A percentile compares a stretch with the other conserved stretches of the same genome.
phyloP scores from a whole-genome alignment of 1,284 basidiomycete genomes.

The Cryptococcus depauperatus region DNA sequence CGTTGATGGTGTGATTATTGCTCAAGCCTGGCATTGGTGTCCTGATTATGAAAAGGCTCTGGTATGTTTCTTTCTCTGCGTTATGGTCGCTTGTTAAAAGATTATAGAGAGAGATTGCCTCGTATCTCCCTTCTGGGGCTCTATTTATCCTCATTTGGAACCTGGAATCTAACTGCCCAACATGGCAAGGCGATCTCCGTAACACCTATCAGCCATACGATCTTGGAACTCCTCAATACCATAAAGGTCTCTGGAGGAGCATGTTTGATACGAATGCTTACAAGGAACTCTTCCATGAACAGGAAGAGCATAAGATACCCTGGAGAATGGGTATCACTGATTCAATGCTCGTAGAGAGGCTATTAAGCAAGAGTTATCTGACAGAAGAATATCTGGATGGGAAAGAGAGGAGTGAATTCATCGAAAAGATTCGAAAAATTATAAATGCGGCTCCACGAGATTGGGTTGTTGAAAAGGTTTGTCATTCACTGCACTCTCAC shows the following conservation, averaged over 20 bases:
- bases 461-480: constrained; percentile 36
- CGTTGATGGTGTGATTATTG: constrained; percentile 43
- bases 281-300: constrained; percentile 24
- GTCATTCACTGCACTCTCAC: too few relatives aligned
- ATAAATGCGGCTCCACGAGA: constrained; percentile 25
- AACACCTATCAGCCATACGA: constrained; percentile 31
- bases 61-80: constrained; percentile 32
- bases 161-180: constrained; percentile 22
- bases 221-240: constrained; percentile 39
- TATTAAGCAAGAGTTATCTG: constrained; percentile 23
- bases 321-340: constrained; percentile 31
- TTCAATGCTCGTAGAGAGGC: constrained; percentile 8
- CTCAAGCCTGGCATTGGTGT: constrained; percentile 45
- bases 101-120: constrained; percentile 34
- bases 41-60: constrained; percentile 38
- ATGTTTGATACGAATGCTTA: constrained; percentile 33
- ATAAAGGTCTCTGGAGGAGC: constrained; percentile 28
- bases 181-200: constrained; percentile 21
- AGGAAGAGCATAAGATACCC: constrained; percentile 13
- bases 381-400: constrained; percentile 31
- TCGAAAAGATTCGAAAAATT: constrained; percentile 19
- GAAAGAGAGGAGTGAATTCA: constrained; percentile 21
- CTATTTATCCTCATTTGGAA: constrained; percentile 44
- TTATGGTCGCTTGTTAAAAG: too few relatives aligned
- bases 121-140: constrained; percentile 40